Base-by-base conservation (phyloP, 1,284 basidiomycete species). In the Puccinia triticina region DNA sequence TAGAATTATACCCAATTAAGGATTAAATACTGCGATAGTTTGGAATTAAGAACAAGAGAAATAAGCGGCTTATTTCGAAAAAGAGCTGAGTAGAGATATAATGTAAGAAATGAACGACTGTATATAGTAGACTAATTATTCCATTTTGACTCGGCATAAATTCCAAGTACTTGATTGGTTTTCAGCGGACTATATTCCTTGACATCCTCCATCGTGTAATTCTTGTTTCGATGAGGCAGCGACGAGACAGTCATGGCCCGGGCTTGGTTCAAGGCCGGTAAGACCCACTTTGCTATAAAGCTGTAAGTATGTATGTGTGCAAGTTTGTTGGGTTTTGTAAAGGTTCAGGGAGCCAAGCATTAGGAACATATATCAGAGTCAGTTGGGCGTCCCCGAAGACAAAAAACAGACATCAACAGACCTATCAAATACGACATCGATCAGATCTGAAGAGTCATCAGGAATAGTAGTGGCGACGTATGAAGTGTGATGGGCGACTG, bases 401-500 rank as follows among this genome's bases (percentile, higher is more conserved):
- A 57, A n/a, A n/a, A 69, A 69, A 46, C 5, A 46, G 53, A 73
- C 16, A 73, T 32, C 14, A 7, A 67, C 75, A 53, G 29, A 67
- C 75, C 59, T 67, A 48, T 77, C 75, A 53, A 82, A 82, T 18
- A 82, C 81, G 34, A 82, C 50, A 71, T 82, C 81, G 11, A 77
- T 67, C 16, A 59, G 26, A 26, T 81, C 48, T 18, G 34, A 21
- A 34, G 74, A 74, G 29, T 82, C 55, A 21, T 74, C 18, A 7
- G 74, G 59, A 29, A 82, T 66, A 8, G 61, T 21, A 50, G 73
- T 82, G 26, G 46, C 88, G 82, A 92, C 89, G 86, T 91, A 93
- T 64, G 84, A 82, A 8, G 92, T 91, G 14, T 86, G 83, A 10
- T 86, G 83, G 86, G 89, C 90, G 87, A 89, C 91, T 14, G 91